A percentile compares a stretch with the other conserved stretches of the same genome.
Conservation (phyloP, 2,329 filamentous ascomycete species). For the Curvularia sp. region DNA sequence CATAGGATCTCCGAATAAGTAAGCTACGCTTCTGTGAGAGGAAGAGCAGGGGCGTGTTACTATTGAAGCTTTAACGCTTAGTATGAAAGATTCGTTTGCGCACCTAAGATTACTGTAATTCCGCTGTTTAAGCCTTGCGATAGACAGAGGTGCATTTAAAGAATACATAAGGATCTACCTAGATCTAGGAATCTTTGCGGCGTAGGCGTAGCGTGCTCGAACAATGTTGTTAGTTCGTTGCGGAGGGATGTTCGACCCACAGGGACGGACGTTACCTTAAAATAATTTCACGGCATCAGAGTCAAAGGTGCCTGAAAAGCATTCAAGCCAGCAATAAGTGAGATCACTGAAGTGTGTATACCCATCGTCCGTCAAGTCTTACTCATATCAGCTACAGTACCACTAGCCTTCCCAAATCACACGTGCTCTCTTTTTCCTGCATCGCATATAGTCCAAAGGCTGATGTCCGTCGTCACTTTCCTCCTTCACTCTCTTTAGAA, state of each 20-base stretch:
- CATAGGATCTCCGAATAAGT: background rate
- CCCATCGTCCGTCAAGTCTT: too few species aligned
- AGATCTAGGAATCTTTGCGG: background rate
- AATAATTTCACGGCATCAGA: too few species aligned
- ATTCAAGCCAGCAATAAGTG: too few species aligned
- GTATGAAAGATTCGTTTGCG: background rate
- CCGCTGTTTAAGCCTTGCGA: background rate
- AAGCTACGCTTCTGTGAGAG: background rate
- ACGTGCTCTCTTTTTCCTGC: too few species aligned
- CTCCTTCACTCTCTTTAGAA: too few species aligned
- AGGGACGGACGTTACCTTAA: background rate
- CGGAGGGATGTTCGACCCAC: slow-evolving; percentile 1
- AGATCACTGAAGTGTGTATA: too few species aligned
- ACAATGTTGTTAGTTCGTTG: slow-evolving; percentile 1
- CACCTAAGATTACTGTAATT: background rate
- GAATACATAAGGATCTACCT: background rate
- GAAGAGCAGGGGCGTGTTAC: background rate
- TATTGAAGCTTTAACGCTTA: background rate
- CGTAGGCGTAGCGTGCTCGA: background rate
- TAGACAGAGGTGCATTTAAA: background rate
- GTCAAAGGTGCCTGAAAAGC: too few species aligned
- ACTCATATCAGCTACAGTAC: too few species aligned
- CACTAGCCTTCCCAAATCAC: too few species aligned
- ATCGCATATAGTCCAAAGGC: too few species aligned
- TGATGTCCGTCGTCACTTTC: too few species aligned